phyloP scores from a whole-genome alignment of 345 rosid species.

The Ceriops zippeliana region DNA sequence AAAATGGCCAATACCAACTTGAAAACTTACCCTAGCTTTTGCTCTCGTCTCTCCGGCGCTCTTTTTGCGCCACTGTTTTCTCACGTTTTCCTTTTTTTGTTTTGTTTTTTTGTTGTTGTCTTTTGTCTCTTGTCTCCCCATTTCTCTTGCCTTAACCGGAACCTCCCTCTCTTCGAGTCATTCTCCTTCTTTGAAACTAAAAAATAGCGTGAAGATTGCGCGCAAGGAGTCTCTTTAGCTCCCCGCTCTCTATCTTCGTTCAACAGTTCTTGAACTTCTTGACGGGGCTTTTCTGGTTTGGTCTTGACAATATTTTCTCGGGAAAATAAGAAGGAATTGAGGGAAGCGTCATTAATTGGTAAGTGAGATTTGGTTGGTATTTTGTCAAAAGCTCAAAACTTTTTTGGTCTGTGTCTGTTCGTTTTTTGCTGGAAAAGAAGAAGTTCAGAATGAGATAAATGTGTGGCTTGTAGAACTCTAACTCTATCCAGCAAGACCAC shows the following conservation, averaged over 20 bases:
- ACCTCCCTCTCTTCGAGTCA: no score
- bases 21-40: neutral
- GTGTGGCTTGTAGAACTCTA: neutral
- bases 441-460: neutral
- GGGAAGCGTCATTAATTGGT: neutral
- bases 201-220: neutral
- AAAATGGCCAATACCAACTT: no score
- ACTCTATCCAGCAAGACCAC: neutral
- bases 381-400: constrained; percentile 4
- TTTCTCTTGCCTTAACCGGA: no score
- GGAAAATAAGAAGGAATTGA: neutral
- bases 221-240: neutral
- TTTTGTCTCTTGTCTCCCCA: neutral
- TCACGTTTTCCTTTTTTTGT: neutral
- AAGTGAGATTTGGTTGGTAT: neutral
- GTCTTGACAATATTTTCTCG: neutral
- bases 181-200: no score
- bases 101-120: neutral
- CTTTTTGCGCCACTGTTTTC: neutral
- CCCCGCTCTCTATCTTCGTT: neutral
- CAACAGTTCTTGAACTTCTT: neutral
- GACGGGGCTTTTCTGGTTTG: neutral
- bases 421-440: neutral
- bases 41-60: neutral
- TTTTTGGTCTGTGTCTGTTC: neutral